Conservation (phyloP, 305 asterid genomes). For the Fraxinus baroniana region DNA sequence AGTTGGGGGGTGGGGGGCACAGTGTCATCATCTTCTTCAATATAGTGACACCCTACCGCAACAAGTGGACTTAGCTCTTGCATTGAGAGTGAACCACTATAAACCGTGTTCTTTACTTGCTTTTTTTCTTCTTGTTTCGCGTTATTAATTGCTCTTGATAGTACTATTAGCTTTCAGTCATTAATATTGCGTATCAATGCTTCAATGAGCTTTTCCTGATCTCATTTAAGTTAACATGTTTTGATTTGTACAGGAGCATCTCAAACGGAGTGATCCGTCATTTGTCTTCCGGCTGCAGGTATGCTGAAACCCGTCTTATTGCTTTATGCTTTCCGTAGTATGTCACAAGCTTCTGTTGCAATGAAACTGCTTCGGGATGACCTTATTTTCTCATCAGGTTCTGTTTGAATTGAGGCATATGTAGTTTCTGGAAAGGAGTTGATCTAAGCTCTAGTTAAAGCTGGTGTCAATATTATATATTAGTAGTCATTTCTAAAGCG, state of each 20-base stretch:
- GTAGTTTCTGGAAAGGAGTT: not conserved
- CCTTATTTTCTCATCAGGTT: conserved; percentile 2
- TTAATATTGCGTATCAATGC: too few species aligned
- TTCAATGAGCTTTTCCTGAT: too few species aligned
- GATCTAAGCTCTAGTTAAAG: not conserved
- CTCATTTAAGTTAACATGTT: conserved; percentile 17
- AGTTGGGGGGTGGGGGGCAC: too few species aligned
- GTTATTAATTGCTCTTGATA: too few species aligned
- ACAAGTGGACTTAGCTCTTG: too few species aligned
- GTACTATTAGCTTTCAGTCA: too few species aligned
- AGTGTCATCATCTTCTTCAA: too few species aligned
- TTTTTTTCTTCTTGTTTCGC: too few species aligned
- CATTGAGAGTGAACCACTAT: too few species aligned
- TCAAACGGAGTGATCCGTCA: conserved; percentile 89
- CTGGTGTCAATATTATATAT: not conserved
- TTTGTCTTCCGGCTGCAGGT: conserved; percentile 98
- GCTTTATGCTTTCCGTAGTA: conserved; percentile 10
- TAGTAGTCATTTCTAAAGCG: not conserved
- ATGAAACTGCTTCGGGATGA: conserved; percentile 6
- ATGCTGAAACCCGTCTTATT: conserved; percentile 16
- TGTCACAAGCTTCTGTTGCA: conserved; percentile 8
- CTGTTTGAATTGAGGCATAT: conserved; percentile 5
- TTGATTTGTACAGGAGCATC: conserved; percentile 72
- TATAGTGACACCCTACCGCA: too few species aligned
- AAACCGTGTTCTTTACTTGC: too few species aligned